A percentile compares a stretch with the other conserved stretches of the same genome.
Conservation (phyloP, 805 yeast genomes). For the Cyberlindnera subsufficiens region DNA sequence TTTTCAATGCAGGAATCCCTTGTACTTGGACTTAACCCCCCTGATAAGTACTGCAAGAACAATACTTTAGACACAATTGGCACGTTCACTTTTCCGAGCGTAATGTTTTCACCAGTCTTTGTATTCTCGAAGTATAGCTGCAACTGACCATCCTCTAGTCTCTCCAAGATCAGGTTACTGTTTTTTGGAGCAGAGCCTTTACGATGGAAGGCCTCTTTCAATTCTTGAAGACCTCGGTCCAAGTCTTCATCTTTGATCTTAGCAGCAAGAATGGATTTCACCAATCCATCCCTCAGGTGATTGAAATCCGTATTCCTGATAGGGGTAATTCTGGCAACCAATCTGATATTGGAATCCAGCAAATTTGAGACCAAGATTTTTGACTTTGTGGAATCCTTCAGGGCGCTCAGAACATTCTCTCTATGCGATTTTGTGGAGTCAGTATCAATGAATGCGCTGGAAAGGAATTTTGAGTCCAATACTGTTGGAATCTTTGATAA, state of each 20-base stretch:
- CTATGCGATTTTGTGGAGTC: conserved; percentile 28
- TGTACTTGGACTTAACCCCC: conserved; percentile 60
- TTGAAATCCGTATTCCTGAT: conserved; percentile 86
- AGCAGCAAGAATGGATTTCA: conserved; percentile 70
- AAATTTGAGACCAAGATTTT: conserved; percentile 49
- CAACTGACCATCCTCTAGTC: conserved; percentile 42
- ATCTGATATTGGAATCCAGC: conserved; percentile 51
- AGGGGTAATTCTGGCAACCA: conserved; percentile 76
- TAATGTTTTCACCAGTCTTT: conserved; percentile 26
- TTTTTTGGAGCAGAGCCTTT: conserved; percentile 74
- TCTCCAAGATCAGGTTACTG: conserved; percentile 57
- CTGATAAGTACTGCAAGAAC: conserved; percentile 71
- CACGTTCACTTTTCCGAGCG: conserved; percentile 55
- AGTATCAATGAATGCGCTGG: conserved; percentile 30
- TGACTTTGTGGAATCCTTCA: conserved; percentile 48
- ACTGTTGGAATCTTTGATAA: conserved; percentile 32
- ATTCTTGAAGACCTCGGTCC: conserved; percentile 61
- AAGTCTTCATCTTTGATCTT: conserved; percentile 41
- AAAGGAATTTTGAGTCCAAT: conserved; percentile 37
- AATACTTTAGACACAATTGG: conserved; percentile 63
- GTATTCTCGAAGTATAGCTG: conserved; percentile 37
- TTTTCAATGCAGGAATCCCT: conserved; percentile 37
- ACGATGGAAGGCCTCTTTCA: conserved; percentile 54
- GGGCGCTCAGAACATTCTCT: conserved; percentile 36
- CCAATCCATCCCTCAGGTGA: conserved; percentile 84